Percentiles rank a stretch among this genome's conserved stretches.
These are phyloP conservation scores for Calocera cornea DNA, from an alignment of 768 basidiomycete species.

Conservation along the genomic window DNA sequence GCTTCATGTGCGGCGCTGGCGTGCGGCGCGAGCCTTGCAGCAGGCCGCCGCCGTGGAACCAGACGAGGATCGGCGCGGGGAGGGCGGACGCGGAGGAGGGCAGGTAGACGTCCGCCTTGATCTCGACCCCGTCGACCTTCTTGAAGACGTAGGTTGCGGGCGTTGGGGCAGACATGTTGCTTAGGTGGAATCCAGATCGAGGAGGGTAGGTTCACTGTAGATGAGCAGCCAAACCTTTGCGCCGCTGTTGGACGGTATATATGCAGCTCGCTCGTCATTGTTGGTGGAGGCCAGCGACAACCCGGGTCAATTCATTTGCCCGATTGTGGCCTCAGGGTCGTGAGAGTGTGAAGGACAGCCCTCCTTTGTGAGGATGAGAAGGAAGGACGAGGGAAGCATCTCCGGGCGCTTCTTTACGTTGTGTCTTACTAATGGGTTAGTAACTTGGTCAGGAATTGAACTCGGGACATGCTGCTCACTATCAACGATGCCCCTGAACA, in stretches of 20 bases:
- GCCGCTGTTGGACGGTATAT: background rate
- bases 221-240: background rate
- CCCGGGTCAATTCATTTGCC: background rate
- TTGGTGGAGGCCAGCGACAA: background rate
- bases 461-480: too few species aligned
- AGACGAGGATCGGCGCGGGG: conserved; percentile 18
- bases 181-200: background rate
- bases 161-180: background rate
- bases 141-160: background rate
- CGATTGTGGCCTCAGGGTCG: background rate
- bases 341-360: too few species aligned
- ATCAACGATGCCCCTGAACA: too few species aligned
- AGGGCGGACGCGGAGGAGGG: conserved; percentile 10
- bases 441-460: too few species aligned
- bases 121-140: conserved; percentile 7
- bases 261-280: background rate
- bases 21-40: conserved; percentile 16
- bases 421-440: too few species aligned
- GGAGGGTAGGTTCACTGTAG: background rate
- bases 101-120: conserved; percentile 23
- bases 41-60: conserved; percentile 24
- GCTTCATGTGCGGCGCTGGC: conserved; percentile 21
- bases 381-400: too few species aligned
- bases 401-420: too few species aligned
- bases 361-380: too few species aligned